phyloP scores from a whole-genome alignment of 2,329 filamentous ascomycete species.

The Bipolaris cookei region DNA sequence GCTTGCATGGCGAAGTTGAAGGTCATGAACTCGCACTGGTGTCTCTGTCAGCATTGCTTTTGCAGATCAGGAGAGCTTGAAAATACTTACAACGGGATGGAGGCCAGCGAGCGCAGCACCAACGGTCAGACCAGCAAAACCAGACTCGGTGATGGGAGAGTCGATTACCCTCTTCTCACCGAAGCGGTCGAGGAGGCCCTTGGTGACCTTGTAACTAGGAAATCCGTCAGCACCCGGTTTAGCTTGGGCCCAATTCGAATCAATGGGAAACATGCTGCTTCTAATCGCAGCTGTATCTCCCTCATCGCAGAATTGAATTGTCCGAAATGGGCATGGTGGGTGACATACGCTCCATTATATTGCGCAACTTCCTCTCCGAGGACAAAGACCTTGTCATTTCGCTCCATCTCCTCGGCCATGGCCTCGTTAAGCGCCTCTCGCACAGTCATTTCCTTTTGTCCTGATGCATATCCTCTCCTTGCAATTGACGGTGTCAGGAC shows the following conservation, averaged over 20 bases:
- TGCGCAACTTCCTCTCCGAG: constrained; percentile 98
- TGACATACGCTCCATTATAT: constrained; percentile 88
- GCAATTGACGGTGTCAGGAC: constrained; percentile 57
- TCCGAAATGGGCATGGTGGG: constrained; percentile 15
- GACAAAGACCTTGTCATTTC: constrained; percentile 92
- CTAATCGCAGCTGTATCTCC: constrained; percentile 1
- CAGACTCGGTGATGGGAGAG: constrained; percentile 96
- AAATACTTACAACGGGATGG: constrained; percentile 79
- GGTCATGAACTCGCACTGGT: constrained; percentile 98
- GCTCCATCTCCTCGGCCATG: constrained; percentile 94
- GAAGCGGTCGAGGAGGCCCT: constrained; percentile 95
- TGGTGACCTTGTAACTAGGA: constrained; percentile 92
- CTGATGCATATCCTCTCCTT: constrained; percentile 63
- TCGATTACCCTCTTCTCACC: constrained; percentile 98
- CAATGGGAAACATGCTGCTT: constrained; percentile 4
- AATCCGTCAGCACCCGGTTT: constrained; percentile 47
- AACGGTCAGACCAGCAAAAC: constrained; percentile 91
- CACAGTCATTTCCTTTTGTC: constrained; percentile 92
- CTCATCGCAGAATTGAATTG: constrained; percentile 6
- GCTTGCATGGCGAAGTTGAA: constrained; percentile 99
- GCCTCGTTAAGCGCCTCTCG: constrained; percentile 98
- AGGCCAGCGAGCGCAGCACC: constrained; percentile 94
- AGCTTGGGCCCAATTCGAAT: neutral
- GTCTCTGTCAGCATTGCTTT: constrained; percentile 23
- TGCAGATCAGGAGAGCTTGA: neutral